Conservation (phyloP, 305 asterid species). For the Solanum chacoense region DNA sequence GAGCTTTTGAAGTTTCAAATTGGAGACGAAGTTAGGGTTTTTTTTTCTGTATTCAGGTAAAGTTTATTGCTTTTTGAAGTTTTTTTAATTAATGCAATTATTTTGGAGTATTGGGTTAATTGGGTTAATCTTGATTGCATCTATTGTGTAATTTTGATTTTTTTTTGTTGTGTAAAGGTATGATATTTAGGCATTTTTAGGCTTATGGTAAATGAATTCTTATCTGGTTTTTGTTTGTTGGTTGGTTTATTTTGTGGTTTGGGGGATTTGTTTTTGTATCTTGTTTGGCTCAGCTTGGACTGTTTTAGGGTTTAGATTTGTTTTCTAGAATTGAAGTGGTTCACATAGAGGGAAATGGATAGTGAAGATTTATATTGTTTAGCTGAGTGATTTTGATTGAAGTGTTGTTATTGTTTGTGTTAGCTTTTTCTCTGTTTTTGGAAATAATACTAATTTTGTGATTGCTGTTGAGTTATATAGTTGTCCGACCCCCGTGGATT, state of each 20-base stretch:
- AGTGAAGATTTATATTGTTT: background rate
- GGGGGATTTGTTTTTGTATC: background rate
- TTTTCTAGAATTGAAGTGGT: background rate
- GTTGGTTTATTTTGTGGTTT: background rate
- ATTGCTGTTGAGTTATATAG: background rate
- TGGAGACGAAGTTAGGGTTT: background rate
- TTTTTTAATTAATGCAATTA: background rate
- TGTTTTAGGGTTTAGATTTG: background rate
- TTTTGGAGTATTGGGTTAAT: background rate
- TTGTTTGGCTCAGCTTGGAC: background rate
- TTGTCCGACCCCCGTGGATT: background rate
- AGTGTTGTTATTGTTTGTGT: background rate
- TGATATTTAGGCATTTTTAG: background rate
- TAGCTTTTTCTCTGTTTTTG: background rate
- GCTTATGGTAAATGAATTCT: background rate
- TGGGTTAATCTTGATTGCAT: background rate
- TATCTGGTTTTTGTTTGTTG: background rate
- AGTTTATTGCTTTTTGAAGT: background rate
- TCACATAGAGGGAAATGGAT: background rate
- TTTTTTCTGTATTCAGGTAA: background rate
- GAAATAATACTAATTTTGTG: background rate
- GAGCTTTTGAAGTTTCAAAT: background rate
- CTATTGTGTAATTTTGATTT: background rate
- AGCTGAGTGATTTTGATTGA: background rate
- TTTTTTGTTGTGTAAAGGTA: background rate